Evolutionary conservation across 2,329 filamentous ascomycete species (phyloP).

Genomic region (Neurospora sp.): DNA sequence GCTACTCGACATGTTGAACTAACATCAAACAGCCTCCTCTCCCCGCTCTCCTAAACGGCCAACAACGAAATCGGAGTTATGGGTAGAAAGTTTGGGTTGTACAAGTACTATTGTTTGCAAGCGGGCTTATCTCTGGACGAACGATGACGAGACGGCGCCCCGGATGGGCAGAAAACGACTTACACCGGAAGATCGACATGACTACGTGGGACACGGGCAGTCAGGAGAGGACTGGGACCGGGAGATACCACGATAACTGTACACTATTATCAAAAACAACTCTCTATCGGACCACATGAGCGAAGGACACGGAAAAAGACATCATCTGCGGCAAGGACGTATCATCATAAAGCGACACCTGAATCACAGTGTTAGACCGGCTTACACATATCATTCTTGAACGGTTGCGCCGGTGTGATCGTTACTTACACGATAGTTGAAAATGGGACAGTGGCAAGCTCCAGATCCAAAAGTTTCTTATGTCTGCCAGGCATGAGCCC

Average conservation of each 20-base stretch:
- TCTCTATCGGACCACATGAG: constrained; percentile 5
- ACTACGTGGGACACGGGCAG: not conserved
- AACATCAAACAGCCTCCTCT: constrained; percentile 42
- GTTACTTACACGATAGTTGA: not conserved
- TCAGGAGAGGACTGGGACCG: not conserved
- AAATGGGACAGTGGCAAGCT: not conserved
- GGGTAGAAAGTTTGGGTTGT: constrained; percentile 3
- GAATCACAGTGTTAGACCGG: not conserved
- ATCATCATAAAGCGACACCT: not conserved
- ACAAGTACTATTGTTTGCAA: constrained; percentile 7
- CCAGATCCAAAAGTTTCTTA: not conserved
- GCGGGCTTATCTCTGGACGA: not conserved
- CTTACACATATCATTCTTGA: not conserved
- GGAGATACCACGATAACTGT: constrained; percentile 12
- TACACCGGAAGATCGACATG: not conserved
- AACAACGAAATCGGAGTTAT: constrained; percentile 4
- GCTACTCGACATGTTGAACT: not conserved
- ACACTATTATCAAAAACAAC: constrained; percentile 16
- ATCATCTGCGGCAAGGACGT: not conserved
- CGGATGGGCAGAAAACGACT: not conserved
- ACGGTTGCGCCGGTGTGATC: not conserved
- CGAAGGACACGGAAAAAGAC: not conserved
- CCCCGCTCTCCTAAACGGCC: constrained; percentile 47
- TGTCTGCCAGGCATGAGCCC: not conserved
- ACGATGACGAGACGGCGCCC: not conserved